Percentiles rank a stretch among this genome's conserved stretches.
These are phyloP conservation scores for Auricularia auricula-judae DNA, from an alignment of 768 basidiomycete species.

Conservation along the genomic window DNA sequence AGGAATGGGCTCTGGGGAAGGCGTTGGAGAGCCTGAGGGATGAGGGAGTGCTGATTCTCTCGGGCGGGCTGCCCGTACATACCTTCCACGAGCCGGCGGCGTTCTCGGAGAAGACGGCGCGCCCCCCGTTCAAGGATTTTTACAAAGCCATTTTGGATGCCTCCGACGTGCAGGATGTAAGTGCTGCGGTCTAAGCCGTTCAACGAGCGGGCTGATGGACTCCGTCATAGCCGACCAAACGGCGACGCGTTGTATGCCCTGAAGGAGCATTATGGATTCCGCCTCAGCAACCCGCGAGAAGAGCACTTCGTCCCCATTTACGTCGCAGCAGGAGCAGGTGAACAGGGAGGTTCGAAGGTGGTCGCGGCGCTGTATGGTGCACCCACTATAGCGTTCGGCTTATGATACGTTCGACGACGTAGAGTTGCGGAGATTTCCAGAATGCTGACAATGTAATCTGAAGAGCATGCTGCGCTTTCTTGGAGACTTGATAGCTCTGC, in stretches of 20 bases:
- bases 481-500: neutral
- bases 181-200: constrained; percentile 12
- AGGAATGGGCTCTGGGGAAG: constrained; percentile 55
- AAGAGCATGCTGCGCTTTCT: neutral
- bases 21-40: constrained; percentile 50
- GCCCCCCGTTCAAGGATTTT: constrained; percentile 39
- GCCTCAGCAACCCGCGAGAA: constrained; percentile 58
- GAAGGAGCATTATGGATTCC: constrained; percentile 49
- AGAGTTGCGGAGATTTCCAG: neutral
- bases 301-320: constrained; percentile 79
- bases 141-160: constrained; percentile 50
- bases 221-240: constrained; percentile 30
- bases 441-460: neutral
- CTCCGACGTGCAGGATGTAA: constrained; percentile 35
- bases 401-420: neutral
- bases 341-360: constrained; percentile 16
- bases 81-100: constrained; percentile 46
- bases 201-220: constrained; percentile 1
- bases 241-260: constrained; percentile 47
- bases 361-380: constrained; percentile 10
- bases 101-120: constrained; percentile 40
- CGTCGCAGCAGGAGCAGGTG: constrained; percentile 64
- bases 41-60: constrained; percentile 30
- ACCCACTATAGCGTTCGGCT: constrained; percentile 4
- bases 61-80: constrained; percentile 61